Conservation (phyloP, 2,329 filamentous ascomycete genomes). For the Elsinoe australis region DNA sequence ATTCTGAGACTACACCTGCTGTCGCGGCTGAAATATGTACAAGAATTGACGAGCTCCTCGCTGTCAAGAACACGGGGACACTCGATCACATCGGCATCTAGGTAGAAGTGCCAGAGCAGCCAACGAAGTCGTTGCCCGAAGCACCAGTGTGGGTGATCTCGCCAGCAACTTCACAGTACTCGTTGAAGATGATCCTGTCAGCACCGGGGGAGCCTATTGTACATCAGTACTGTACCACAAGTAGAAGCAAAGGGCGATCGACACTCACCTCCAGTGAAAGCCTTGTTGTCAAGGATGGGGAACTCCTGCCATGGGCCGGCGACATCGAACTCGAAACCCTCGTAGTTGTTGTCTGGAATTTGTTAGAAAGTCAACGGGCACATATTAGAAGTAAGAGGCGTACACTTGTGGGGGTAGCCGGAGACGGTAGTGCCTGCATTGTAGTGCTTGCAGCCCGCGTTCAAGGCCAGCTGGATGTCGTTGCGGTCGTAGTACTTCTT, state of each 20-base stretch:
- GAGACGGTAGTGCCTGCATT: conserved; percentile 19
- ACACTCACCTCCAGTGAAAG: conserved; percentile 53
- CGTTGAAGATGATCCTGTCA: conserved; percentile 60
- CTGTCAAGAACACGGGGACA: neutral
- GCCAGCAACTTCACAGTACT: conserved; percentile 49
- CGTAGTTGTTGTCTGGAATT: conserved; percentile 48
- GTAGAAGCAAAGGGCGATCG: no score
- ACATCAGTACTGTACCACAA: no score
- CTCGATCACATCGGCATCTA: no score
- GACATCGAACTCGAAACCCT: conserved; percentile 54
- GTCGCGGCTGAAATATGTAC: conserved; percentile 9
- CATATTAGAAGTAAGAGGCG: neutral
- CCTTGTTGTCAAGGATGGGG: conserved; percentile 44
- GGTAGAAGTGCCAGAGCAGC: conserved; percentile 42
- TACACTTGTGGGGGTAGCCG: conserved; percentile 48
- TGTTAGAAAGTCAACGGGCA: no score
- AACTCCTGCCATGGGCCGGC: conserved; percentile 57
- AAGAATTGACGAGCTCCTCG: neutral
- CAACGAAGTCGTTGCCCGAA: conserved; percentile 59
- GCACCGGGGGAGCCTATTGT: conserved; percentile 58
- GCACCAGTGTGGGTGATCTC: conserved; percentile 65
- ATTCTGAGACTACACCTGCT: no score
- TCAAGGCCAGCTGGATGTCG: neutral
- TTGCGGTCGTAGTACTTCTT: conserved; percentile 14
- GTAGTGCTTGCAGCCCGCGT: conserved; percentile 25